Conservation (phyloP, 2,329 filamentous ascomycete genomes). For the Aspergillus piperis region DNA sequence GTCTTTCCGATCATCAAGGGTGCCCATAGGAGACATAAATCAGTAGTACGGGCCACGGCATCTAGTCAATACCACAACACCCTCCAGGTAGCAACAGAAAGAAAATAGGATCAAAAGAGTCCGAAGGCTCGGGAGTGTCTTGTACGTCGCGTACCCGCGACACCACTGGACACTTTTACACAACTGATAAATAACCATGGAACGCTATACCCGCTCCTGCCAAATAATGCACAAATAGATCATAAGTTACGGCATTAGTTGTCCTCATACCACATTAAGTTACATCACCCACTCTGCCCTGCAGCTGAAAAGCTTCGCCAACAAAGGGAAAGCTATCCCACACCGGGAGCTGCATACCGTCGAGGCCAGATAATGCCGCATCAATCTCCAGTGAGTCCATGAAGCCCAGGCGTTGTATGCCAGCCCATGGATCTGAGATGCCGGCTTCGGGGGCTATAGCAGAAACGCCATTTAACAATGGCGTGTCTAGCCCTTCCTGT, state of each 20-base stretch:
- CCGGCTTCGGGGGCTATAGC: slow-evolving; percentile 10
- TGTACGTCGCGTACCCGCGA: too few relatives aligned
- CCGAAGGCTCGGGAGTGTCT: too few relatives aligned
- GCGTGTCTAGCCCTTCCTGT: slow-evolving; percentile 6
- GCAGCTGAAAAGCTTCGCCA: slow-evolving; percentile 17
- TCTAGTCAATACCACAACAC: too few relatives aligned
- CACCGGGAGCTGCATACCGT: slow-evolving; percentile 36
- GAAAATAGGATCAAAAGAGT: too few relatives aligned
- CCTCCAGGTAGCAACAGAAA: too few relatives aligned
- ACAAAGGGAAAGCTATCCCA: slow-evolving; percentile 42
- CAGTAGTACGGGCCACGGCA: too few relatives aligned
- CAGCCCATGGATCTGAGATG: slow-evolving; percentile 20
- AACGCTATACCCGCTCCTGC: not conserved
- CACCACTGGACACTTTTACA: too few relatives aligned
- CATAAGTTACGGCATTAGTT: not conserved
- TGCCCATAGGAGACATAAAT: too few relatives aligned
- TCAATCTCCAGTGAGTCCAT: slow-evolving; percentile 22
- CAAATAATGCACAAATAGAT: not conserved
- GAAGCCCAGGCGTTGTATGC: not conserved
- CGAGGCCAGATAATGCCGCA: slow-evolving; percentile 30
- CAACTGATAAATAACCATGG: too few relatives aligned
- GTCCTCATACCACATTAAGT: not conserved
- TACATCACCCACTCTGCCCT: not conserved
- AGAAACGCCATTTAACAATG: slow-evolving; percentile 4
- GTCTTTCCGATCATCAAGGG: accelerated